Conservation (phyloP, 441 rosid species). For the Gossypium laxum region DNA sequence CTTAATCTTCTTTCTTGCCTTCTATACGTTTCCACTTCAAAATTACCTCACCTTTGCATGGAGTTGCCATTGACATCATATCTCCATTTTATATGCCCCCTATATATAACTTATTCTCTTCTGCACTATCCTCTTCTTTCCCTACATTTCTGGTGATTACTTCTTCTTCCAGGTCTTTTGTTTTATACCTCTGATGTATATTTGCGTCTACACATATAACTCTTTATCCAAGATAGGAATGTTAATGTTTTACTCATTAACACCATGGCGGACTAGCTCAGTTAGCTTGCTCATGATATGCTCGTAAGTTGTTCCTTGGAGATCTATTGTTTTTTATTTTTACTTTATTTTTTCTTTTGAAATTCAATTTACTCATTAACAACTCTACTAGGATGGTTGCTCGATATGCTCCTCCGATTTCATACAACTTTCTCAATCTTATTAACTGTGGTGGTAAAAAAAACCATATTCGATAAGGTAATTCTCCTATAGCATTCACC, state of each 20-base stretch:
- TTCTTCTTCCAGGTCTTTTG: constrained; percentile 58
- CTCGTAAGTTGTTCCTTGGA: constrained; percentile 50
- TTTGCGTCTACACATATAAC: constrained; percentile 92
- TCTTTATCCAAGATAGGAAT: constrained; percentile 86
- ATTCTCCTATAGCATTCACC: neutral
- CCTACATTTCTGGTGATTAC: constrained; percentile 8
- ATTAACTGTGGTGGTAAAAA: constrained; percentile 40
- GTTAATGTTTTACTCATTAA: constrained; percentile 94
- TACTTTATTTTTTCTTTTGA: neutral
- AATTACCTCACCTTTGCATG: neutral
- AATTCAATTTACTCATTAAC: constrained; percentile 12
- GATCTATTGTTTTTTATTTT: neutral
- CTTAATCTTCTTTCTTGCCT: neutral
- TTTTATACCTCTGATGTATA: constrained; percentile 87
- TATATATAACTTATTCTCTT: neutral
- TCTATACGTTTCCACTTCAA: neutral
- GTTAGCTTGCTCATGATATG: constrained; percentile 96
- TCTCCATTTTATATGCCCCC: neutral
- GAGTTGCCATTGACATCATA: neutral
- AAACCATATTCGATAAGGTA: constrained; percentile 82
- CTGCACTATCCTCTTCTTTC: neutral
- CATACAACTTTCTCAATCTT: constrained; percentile 51
- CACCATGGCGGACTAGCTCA: constrained; percentile 88
- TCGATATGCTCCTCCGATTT: constrained; percentile 58
- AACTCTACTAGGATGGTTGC: constrained; percentile 72